Evolutionary conservation across 106 monocot genomes (phyloP).

Genomic region (Phalaenopsis aphrodite): DNA sequence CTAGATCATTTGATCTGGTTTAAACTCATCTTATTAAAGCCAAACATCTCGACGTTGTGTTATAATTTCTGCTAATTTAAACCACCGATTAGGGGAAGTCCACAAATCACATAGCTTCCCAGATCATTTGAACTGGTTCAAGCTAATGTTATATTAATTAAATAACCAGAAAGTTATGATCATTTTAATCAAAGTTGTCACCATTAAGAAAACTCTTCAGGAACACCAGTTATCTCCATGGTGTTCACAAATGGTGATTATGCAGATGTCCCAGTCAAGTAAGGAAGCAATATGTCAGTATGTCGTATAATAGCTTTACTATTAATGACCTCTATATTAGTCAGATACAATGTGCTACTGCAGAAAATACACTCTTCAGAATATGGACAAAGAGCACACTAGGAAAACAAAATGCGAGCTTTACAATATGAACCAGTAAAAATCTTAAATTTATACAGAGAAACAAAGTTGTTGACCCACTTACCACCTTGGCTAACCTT

Average conservation of each 20-base stretch:
- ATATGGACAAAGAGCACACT: neutral
- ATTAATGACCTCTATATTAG: neutral
- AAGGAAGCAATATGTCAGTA: neutral
- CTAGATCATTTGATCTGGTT: no score
- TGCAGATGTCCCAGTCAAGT: no score
- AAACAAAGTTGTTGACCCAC: neutral
- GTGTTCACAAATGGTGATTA: no score
- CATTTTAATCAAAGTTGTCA: neutral
- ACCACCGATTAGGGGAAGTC: no score
- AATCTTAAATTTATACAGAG: neutral
- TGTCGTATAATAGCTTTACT: neutral
- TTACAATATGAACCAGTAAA: neutral
- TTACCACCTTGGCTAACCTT: conserved; percentile 68
- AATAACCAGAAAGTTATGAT: neutral
- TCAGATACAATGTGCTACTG: neutral
- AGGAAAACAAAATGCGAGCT: neutral
- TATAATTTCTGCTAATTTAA: no score
- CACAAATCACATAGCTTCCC: no score
- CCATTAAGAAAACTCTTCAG: neutral
- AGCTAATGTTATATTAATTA: neutral
- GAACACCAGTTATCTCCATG: no score
- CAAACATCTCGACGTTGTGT: no score
- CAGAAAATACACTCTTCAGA: neutral
- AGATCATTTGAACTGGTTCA: no score
- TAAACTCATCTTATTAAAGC: no score